These are phyloP conservation scores for Cyberlindnera misumaiensis DNA, from an alignment of 805 yeast genomes.

Conservation along the genomic window DNA sequence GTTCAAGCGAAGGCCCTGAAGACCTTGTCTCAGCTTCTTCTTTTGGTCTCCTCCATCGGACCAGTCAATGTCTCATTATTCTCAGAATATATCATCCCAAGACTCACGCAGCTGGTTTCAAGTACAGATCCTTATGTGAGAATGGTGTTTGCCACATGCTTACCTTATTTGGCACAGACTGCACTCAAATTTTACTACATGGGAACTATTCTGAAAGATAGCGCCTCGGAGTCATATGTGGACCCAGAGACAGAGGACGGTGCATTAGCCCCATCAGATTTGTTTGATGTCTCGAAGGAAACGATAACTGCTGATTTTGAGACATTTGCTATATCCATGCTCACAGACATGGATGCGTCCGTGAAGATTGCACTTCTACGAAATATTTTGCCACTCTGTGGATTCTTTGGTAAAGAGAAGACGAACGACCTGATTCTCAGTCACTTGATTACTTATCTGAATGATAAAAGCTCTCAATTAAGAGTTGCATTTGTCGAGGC, in stretches of 20 bases:
- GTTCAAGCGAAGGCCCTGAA: slow-evolving; percentile 65
- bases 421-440: slow-evolving; percentile 85
- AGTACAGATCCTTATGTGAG: slow-evolving; percentile 43
- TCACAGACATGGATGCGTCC: slow-evolving; percentile 61
- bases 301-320: slow-evolving; percentile 53
- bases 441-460: slow-evolving; percentile 85
- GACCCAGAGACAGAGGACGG: slow-evolving; percentile 43
- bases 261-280: slow-evolving; percentile 26
- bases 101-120: slow-evolving; percentile 40
- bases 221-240: slow-evolving; percentile 25
- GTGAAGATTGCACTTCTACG: slow-evolving; percentile 67
- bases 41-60: slow-evolving; percentile 55
- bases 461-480: slow-evolving; percentile 65
- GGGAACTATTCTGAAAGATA: slow-evolving; percentile 41
- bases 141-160: slow-evolving; percentile 61
- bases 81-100: slow-evolving; percentile 77
- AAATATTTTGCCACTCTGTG: slow-evolving; percentile 71
- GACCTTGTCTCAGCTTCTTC: slow-evolving; percentile 59
- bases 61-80: slow-evolving; percentile 73
- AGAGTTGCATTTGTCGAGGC: slow-evolving; percentile 67
- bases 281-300: slow-evolving; percentile 33
- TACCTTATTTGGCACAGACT: slow-evolving; percentile 64
- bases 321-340: slow-evolving; percentile 50
- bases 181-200: slow-evolving; percentile 61
- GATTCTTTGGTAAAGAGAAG: slow-evolving; percentile 78